These are phyloP conservation scores for Cylindricascospora bacillispora DNA, from an alignment of 1,139 yeast species.

Conservation along the genomic window DNA sequence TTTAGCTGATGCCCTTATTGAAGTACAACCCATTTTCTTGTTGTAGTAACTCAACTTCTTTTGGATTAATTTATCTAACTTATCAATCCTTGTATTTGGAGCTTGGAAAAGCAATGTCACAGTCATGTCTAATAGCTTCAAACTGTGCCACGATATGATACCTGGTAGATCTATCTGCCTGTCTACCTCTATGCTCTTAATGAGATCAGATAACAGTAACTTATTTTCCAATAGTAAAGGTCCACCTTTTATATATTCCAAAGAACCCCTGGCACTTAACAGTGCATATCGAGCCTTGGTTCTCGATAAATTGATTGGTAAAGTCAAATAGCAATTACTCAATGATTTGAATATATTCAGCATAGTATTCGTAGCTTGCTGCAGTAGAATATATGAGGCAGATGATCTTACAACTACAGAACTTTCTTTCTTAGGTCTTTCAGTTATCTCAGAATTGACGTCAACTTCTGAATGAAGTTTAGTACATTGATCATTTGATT, in stretches of 20 bases:
- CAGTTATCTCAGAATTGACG: slow-evolving; percentile 2
- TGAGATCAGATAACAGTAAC: slow-evolving; percentile 36
- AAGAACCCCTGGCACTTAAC: slow-evolving; percentile 63
- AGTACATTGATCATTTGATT: neutral
- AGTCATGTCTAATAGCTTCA: slow-evolving; percentile 44
- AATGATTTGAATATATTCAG: slow-evolving; percentile 43
- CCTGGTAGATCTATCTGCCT: slow-evolving; percentile 46
- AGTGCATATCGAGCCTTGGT: slow-evolving; percentile 56
- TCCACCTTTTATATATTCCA: slow-evolving; percentile 79
- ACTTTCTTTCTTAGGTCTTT: slow-evolving; percentile 20
- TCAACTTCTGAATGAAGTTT: slow-evolving; percentile 2
- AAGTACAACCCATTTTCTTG: slow-evolving; percentile 18
- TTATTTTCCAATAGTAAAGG: slow-evolving; percentile 62
- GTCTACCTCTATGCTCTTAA: slow-evolving; percentile 39
- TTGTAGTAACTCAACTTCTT: slow-evolving; percentile 20
- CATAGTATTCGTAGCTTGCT: slow-evolving; percentile 61
- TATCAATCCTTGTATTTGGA: slow-evolving; percentile 16
- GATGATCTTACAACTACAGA: slow-evolving; percentile 24
- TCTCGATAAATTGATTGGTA: slow-evolving; percentile 62
- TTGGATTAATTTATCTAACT: slow-evolving; percentile 20
- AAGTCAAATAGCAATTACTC: slow-evolving; percentile 38
- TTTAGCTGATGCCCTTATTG: slow-evolving; percentile 6
- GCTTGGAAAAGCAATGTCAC: slow-evolving; percentile 37
- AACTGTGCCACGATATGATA: slow-evolving; percentile 42
- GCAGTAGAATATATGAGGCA: slow-evolving; percentile 54